These are phyloP conservation scores for Neurospora sp. DNA, from an alignment of 495 filamentous ascomycete genomes.

Conservation along the genomic window DNA sequence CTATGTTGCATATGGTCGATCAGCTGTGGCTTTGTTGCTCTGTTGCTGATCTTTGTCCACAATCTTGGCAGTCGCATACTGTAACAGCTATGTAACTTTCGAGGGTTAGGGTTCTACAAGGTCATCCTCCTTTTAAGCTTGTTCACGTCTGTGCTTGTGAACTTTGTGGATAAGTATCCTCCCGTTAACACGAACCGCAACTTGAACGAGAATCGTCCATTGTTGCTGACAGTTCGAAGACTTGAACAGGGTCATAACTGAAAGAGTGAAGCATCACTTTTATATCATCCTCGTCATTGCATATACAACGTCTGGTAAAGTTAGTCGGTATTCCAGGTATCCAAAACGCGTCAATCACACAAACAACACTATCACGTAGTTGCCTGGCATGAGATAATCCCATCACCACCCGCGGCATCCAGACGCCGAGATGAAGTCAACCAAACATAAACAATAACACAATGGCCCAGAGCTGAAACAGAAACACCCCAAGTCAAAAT, in stretches of 20 bases:
- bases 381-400: neutral
- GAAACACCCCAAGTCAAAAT: neutral
- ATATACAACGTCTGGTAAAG: neutral
- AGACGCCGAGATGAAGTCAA: neutral
- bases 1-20: neutral
- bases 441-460: slow-evolving; percentile 10
- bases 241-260: neutral
- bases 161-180: neutral
- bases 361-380: neutral
- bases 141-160: neutral
- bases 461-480: neutral
- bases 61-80: neutral
- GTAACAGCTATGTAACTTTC: neutral
- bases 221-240: neutral
- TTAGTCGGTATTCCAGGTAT: neutral
- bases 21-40: neutral
- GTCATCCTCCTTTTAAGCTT: neutral
- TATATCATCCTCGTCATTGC: neutral
- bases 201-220: neutral
- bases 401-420: neutral
- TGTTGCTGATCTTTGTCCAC: neutral
- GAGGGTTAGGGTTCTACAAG: neutral
- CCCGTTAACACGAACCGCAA: neutral
- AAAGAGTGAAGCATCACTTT: neutral
- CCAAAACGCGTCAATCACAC: neutral